Base-by-base conservation (phyloP, 306 rosid genomes). In the Erythrophleum fordii region DNA sequence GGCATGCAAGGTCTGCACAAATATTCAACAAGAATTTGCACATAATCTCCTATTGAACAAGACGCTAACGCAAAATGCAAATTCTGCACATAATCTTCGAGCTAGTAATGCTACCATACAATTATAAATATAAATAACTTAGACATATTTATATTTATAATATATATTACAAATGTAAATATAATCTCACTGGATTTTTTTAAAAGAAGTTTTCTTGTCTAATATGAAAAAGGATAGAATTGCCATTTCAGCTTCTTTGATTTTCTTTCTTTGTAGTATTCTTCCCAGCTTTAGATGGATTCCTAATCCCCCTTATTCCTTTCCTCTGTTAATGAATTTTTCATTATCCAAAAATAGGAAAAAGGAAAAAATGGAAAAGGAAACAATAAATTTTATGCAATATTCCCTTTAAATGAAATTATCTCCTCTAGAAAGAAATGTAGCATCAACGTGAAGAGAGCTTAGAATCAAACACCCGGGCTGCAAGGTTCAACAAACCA, bases 61-160 rank as follows among this genome's bases (percentile, higher is more conserved):
- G 13, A 56, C 34, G 51, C 80, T 48, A 76, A 77, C 5, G 29
- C 56, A 77, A 78, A 75, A 39, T 52, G 44, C 59, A 73, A 81
- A 58, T 73, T 67, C 39, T 71, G 60, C 44, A 55, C 41, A 45
- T 46, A 48, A 56, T 78, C 49, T 51, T 65, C 55, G 14, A 71
- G 42, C 23, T 42, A 41, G 64, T 44, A 34, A 53, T 45, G 41
- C 72, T 48, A 20, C 5, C 9, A 37, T 2, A 34, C 18, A 76
- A 61, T 46, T 5, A 65, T 18, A 1, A n/a, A 78, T 12, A 60
- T 12, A 60, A 46, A 44, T 61, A 64, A 49, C 2, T 26, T 2
- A 73, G 28, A 53, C 26, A 75, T n/a, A n/a, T 12, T n/a, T 52
- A 52, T 52, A 52, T 52, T 52, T 23, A 52, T 52, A 23, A 11